phyloP scores from a whole-genome alignment of 371 early-diverging fungal species.

The Actinomortierella ambigua region DNA sequence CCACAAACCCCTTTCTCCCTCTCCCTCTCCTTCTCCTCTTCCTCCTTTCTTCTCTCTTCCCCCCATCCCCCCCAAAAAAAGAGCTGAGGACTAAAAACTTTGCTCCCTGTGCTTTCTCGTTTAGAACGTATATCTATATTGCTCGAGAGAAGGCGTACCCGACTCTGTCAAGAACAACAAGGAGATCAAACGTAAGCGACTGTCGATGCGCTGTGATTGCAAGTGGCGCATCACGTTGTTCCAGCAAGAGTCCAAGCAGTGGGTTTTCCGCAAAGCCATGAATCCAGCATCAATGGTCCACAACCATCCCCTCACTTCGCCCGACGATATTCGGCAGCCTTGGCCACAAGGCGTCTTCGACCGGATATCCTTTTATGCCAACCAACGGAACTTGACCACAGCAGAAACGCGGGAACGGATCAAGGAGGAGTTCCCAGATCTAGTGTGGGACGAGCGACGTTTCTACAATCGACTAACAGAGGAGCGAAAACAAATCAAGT shows the following conservation, averaged over 20 bases:
- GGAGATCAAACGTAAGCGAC: constrained; percentile 61
- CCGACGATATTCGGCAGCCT: constrained; percentile 62
- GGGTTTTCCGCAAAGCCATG: constrained; percentile 66
- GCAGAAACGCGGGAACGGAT: constrained; percentile 61
- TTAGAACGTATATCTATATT: constrained; percentile 68
- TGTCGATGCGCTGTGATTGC: constrained; percentile 67
- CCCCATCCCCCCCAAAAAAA: no score
- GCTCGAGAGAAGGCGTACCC: constrained; percentile 68
- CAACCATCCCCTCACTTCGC: constrained; percentile 63
- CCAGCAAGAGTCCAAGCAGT: constrained; percentile 57
- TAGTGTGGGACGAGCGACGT: constrained; percentile 67
- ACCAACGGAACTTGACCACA: constrained; percentile 55
- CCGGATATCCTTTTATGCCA: constrained; percentile 58
- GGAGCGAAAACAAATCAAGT: constrained; percentile 63
- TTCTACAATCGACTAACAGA: constrained; percentile 69
- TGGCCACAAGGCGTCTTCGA: constrained; percentile 66
- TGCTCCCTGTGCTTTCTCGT: neutral
- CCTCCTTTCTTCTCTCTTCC: no score
- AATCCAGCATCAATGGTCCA: constrained; percentile 63
- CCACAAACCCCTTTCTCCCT: no score
- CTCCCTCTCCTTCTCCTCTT: no score
- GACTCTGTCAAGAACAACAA: constrained; percentile 64
- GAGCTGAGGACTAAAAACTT: no score
- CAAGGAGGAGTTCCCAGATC: constrained; percentile 55
- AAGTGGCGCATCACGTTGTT: constrained; percentile 68